Evolutionary conservation across 768 basidiomycete species (phyloP).

Genomic region (Suillus spraguei): DNA sequence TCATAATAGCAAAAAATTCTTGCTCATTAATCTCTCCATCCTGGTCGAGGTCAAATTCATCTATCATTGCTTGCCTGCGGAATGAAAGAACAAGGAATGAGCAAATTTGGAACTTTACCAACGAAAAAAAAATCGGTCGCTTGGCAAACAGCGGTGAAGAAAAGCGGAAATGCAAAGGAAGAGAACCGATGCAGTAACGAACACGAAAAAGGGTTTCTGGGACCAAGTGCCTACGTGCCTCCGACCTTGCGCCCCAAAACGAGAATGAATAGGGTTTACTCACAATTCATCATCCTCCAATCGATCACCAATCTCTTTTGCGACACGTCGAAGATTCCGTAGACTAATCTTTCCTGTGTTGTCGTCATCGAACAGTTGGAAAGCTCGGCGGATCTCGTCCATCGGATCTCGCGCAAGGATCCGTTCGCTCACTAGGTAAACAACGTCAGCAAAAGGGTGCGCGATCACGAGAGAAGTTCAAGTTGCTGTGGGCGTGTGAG

Average conservation of each 20-base stretch:
- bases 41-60: conserved; percentile 98
- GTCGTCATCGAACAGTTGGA: conserved; percentile 96
- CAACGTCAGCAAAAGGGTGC: conserved; percentile 21
- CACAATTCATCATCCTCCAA: conserved; percentile 97
- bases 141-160: conserved; percentile 29
- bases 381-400: conserved; percentile 95
- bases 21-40: conserved; percentile 97
- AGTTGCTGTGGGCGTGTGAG: background rate
- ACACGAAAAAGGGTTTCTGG: conserved; percentile 32
- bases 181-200: conserved; percentile 22
- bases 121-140: conserved; percentile 17
- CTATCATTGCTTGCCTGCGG: conserved; percentile 97
- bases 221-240: conserved; percentile 26
- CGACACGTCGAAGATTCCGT: conserved; percentile 88
- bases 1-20: conserved; percentile 98
- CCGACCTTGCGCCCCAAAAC: conserved; percentile 20
- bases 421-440: conserved; percentile 81
- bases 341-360: conserved; percentile 93
- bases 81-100: conserved; percentile 32
- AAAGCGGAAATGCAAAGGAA: conserved; percentile 21
- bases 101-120: conserved; percentile 28
- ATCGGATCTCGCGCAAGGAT: conserved; percentile 94
- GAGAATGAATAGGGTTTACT: conserved; percentile 38
- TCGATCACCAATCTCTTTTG: conserved; percentile 94
- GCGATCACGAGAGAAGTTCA: background rate